Conservation (phyloP, 1,284 basidiomycete genomes). For the Phylloporus gajari region DNA sequence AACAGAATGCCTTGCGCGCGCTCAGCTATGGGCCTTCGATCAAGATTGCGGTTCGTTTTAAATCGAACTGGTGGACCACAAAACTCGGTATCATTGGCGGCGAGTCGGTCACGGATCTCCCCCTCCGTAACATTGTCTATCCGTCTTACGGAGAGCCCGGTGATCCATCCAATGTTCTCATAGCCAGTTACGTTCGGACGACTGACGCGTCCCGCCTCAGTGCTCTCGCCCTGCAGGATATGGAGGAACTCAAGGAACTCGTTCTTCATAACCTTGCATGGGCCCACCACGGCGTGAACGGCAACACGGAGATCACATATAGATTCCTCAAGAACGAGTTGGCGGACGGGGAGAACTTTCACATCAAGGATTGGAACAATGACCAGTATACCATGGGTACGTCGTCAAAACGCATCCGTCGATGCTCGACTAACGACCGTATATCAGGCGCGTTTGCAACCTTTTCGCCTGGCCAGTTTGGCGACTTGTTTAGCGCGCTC, state of each 20-base stretch:
- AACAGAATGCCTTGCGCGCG: slow-evolving; percentile 28
- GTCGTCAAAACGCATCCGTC: neutral
- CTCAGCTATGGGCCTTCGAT: slow-evolving; percentile 21
- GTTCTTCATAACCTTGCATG: slow-evolving; percentile 25
- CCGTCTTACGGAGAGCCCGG: slow-evolving; percentile 50
- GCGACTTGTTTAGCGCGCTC: slow-evolving; percentile 23
- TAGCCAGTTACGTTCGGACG: slow-evolving; percentile 28
- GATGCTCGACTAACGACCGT: neutral
- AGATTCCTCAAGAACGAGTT: slow-evolving; percentile 2
- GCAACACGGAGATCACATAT: slow-evolving; percentile 13
- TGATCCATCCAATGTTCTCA: slow-evolving; percentile 29
- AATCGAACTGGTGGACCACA: slow-evolving; percentile 48
- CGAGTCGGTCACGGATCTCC: slow-evolving; percentile 51
- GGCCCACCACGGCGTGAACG: slow-evolving; percentile 12
- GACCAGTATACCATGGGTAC: slow-evolving; percentile 26
- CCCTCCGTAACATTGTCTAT: slow-evolving; percentile 50
- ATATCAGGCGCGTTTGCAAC: slow-evolving; percentile 29
- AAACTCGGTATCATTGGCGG: slow-evolving; percentile 42
- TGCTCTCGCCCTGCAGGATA: slow-evolving; percentile 8
- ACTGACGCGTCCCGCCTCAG: slow-evolving; percentile 25
- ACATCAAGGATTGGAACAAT: slow-evolving; percentile 29
- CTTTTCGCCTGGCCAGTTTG: slow-evolving; percentile 34
- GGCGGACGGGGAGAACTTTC: slow-evolving; percentile 16
- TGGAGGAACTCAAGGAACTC: slow-evolving; percentile 16
- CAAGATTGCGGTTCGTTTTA: slow-evolving; percentile 51